Conservation (phyloP, 306 rosid genomes). For the Citrullus amarus region DNA sequence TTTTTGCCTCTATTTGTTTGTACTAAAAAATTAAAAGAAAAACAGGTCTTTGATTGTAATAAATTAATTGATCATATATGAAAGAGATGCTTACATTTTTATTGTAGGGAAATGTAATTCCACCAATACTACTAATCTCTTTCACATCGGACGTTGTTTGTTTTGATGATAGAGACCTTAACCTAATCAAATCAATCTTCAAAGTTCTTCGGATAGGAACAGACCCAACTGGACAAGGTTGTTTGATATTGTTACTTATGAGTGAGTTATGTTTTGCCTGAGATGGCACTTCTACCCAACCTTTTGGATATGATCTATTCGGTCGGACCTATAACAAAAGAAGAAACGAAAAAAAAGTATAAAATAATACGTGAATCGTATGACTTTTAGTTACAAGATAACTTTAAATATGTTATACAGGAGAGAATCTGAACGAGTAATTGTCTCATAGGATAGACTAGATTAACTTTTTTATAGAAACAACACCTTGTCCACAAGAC, state of each 20-base stretch:
- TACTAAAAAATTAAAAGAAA: too few species aligned
- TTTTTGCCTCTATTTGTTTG: too few species aligned
- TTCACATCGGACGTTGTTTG: not conserved
- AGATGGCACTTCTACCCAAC: not conserved
- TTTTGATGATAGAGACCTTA: not conserved
- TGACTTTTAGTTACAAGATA: too few species aligned
- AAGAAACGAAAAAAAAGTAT: not conserved
- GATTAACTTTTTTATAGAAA: too few species aligned
- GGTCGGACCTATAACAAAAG: not conserved
- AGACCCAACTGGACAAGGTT: not conserved
- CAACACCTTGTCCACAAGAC: too few species aligned
- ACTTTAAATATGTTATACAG: too few species aligned
- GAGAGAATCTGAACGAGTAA: too few species aligned
- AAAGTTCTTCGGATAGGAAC: conserved; percentile 16
- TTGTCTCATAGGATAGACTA: too few species aligned
- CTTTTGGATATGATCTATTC: not conserved
- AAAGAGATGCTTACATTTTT: not conserved
- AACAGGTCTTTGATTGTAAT: too few species aligned
- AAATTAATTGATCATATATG: not conserved
- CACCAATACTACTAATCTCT: not conserved
- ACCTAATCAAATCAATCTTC: not conserved
- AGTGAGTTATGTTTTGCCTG: not conserved
- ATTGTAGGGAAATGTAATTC: not conserved
- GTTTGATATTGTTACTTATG: not conserved
- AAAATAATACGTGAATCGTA: too few species aligned